Conservation (phyloP, 169 alveolate species). For the Pseudocohnilembus persalinus region DNA sequence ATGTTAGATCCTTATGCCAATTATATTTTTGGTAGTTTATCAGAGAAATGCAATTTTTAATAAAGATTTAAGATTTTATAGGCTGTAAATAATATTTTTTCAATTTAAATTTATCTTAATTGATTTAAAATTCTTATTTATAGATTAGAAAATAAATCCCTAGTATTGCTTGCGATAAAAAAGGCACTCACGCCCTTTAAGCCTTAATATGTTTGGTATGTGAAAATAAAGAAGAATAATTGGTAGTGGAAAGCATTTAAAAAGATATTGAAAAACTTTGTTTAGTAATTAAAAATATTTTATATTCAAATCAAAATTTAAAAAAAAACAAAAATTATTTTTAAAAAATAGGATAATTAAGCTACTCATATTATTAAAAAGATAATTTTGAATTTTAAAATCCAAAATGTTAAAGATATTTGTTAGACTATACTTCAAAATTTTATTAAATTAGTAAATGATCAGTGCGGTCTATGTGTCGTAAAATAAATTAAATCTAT, state of each 20-base stretch:
- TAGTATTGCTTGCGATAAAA: slow-evolving; percentile 35
- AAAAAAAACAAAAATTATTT: no score
- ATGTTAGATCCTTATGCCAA: slow-evolving; percentile 47
- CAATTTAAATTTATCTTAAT: background rate
- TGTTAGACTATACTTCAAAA: slow-evolving; percentile 11
- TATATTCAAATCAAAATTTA: no score
- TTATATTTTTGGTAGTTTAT: slow-evolving; percentile 36
- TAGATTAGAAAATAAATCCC: slow-evolving; percentile 18
- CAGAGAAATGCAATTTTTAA: slow-evolving; percentile 17
- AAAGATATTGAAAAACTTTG: slow-evolving; percentile 14
- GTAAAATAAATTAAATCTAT: background rate
- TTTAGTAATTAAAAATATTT: no score
- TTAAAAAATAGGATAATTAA: no score
- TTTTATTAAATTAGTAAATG: slow-evolving; percentile 12
- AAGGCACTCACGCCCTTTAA: slow-evolving; percentile 39
- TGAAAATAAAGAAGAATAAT: slow-evolving; percentile 14
- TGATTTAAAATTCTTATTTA: no score
- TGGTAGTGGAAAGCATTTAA: slow-evolving; percentile 21
- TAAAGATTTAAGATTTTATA: slow-evolving; percentile 25
- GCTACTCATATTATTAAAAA: slow-evolving; percentile 39
- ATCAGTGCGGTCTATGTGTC: slow-evolving; percentile 38
- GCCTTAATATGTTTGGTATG: slow-evolving; percentile 20
- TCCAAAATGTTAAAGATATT: slow-evolving; percentile 2
- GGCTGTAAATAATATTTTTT: background rate
- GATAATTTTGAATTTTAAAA: slow-evolving; percentile 27